These are phyloP conservation scores for Ilyonectria robusta DNA, from an alignment of 2,329 filamentous ascomycete species.

Conservation along the genomic window DNA sequence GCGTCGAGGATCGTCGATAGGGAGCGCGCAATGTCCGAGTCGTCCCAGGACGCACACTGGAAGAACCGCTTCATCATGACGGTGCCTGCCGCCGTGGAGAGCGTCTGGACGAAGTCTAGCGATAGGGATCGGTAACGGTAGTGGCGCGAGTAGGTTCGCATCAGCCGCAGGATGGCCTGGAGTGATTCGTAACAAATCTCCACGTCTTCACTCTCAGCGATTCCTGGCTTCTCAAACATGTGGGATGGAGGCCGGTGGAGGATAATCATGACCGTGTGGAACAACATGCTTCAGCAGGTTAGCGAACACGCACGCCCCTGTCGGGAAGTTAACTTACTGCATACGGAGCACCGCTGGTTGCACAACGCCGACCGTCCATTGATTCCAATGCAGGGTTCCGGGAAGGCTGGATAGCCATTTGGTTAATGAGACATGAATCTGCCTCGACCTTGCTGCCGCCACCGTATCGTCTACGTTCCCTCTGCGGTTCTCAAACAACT, in stretches of 20 bases:
- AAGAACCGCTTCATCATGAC: slow-evolving; percentile 63
- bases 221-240: slow-evolving; percentile 56
- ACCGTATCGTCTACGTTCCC: slow-evolving; percentile 57
- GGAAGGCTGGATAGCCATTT: slow-evolving; percentile 63
- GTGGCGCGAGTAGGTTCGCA: slow-evolving; percentile 60
- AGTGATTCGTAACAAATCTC: slow-evolving; percentile 66
- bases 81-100: slow-evolving; percentile 62
- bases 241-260: slow-evolving; percentile 64
- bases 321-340: slow-evolving; percentile 51
- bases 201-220: slow-evolving; percentile 60
- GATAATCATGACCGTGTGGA: slow-evolving; percentile 67
- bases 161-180: slow-evolving; percentile 59
- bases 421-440: slow-evolving; percentile 62
- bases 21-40: slow-evolving; percentile 63
- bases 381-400: slow-evolving; percentile 64
- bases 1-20: slow-evolving; percentile 65
- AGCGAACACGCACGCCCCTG: slow-evolving; percentile 16
- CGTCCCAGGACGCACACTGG: slow-evolving; percentile 56
- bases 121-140: slow-evolving; percentile 61
- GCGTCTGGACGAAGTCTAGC: slow-evolving; percentile 64
- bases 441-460: slow-evolving; percentile 58
- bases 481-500: slow-evolving; percentile 64
- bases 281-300: slow-evolving; percentile 56
- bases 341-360: slow-evolving; percentile 63
- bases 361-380: slow-evolving; percentile 64